phyloP scores from a whole-genome alignment of 2,329 filamentous ascomycete species.

The Neurospora sp. region DNA sequence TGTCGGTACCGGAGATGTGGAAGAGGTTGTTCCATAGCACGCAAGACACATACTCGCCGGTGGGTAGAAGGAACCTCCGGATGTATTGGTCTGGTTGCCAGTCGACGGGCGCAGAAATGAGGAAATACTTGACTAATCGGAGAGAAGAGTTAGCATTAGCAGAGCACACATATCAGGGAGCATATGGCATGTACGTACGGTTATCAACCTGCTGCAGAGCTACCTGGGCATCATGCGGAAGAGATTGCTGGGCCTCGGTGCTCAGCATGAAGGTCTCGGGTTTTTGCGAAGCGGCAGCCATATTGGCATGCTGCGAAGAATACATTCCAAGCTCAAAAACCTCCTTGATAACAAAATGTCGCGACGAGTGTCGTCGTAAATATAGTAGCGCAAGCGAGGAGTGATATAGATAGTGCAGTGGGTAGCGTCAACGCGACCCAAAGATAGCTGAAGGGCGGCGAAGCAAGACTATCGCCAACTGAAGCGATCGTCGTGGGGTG shows the following conservation, averaged over 20 bases:
- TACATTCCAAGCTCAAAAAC: constrained; percentile 50
- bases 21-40: constrained; percentile 99
- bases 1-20: constrained; percentile 97
- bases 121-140: constrained; percentile 87
- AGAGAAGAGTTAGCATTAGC: constrained; percentile 13
- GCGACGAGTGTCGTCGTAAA: background rate
- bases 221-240: constrained; percentile 93
- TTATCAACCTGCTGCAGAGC: constrained; percentile 98
- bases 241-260: constrained; percentile 89
- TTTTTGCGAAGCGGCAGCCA: constrained; percentile 87
- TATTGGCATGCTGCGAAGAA: constrained; percentile 64
- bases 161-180: constrained; percentile 5
- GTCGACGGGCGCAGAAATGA: constrained; percentile 96
- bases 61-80: constrained; percentile 86
- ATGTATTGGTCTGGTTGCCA: constrained; percentile 97
- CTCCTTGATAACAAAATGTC: background rate
- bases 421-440: background rate
- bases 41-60: constrained; percentile 97
- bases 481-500: constrained; percentile 6
- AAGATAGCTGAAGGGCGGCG: background rate
- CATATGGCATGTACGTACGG: constrained; percentile 46
- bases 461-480: background rate
- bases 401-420: background rate
- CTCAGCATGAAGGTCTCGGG: constrained; percentile 99
- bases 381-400: background rate